Base-by-base conservation (phyloP, 208 protist species). In the Wallacemonas sp. region DNA sequence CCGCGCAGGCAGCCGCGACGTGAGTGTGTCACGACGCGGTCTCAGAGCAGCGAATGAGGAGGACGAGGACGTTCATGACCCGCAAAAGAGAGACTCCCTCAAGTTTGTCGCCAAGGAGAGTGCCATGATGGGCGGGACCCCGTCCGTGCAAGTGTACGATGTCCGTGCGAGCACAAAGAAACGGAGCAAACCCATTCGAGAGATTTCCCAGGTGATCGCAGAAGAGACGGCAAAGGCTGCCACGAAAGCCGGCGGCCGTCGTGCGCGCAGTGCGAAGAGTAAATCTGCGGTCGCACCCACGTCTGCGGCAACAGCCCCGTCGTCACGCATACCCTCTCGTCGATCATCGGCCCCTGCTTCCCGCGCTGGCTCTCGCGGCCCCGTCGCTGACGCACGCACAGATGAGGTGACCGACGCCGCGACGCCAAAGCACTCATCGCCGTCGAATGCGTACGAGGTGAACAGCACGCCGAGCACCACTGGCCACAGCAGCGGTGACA, bases 131-230 rank as follows among this genome's bases (percentile, higher is more conserved):
- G 86, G 81, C 47, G 90, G 86, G 12, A 76, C 70, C 12, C 75
- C 82, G 19, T 74, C 61, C 15, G 73, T 88, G 60, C 87, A 96
- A 59, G 68, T 96, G 12, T 94, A 96, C 68, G 90, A 96, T 76
- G 70, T 94, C n/a, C 86, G 90, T 2, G 77, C 70, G 19, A 90
- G 88, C 64, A 66, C 74, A 26, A 71, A 67, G 47, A 81, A 81
- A 31, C 63, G 66, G 54, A 80, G 79, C 66, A 82, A 79, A 34
- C 86, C 90, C 27, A 82, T 96, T 60, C 82, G 86, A n/a, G 86
- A 93, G 24, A 92, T 93, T 47, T 87, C 80, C 0, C 70, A 85
- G 22, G 90, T 90, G 12, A 92, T 93, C 58, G 77, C 80, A 0
- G 86, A 90, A 60, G 87, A 91, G 63, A 91, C 75, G 33, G 83